Percentiles rank a stretch among this genome's conserved stretches.
Conservation (phyloP, 768 basidiomycete genomes). For the Boletus patriciae region DNA sequence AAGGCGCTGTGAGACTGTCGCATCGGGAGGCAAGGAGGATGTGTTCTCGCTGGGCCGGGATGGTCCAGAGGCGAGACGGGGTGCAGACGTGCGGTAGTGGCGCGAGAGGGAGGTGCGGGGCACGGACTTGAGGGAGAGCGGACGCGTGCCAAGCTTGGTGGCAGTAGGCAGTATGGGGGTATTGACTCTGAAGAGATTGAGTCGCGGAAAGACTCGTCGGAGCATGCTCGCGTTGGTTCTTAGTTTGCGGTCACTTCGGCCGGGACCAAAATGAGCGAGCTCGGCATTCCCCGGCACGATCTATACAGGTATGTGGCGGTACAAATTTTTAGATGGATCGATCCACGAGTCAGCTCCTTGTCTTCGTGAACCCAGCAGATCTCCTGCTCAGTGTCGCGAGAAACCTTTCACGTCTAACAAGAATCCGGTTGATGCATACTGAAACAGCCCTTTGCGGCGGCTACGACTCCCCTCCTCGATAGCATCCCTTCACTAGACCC, state of each 20-base stretch:
- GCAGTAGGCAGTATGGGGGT: constrained; percentile 52
- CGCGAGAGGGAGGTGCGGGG: constrained; percentile 34
- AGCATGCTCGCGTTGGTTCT: constrained; percentile 25
- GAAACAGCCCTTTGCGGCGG: constrained; percentile 36
- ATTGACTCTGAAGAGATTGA: constrained; percentile 47
- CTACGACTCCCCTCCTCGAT: constrained; percentile 45
- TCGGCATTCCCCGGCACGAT: constrained; percentile 13
- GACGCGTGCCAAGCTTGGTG: constrained; percentile 35
- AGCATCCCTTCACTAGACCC: constrained; percentile 39
- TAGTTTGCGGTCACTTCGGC: not conserved
- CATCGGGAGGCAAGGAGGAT: constrained; percentile 43
- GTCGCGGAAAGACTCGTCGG: constrained; percentile 43
- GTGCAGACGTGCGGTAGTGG: constrained; percentile 48
- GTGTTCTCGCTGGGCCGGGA: constrained; percentile 11
- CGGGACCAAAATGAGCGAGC: not conserved
- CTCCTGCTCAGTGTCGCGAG: constrained; percentile 18
- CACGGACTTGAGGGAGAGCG: constrained; percentile 5
- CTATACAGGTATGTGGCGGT: constrained; percentile 31
- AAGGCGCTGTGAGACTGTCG: constrained; percentile 65
- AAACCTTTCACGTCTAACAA: constrained; percentile 11
- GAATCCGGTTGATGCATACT: constrained; percentile 45
- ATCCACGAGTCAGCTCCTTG: constrained; percentile 7
- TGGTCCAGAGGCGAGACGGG: constrained; percentile 44
- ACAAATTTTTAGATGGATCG: constrained; percentile 12
- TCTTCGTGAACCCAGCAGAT: constrained; percentile 19